Conservation (phyloP, 139 green algal species). For the Protoeuglena noctilucae region DNA sequence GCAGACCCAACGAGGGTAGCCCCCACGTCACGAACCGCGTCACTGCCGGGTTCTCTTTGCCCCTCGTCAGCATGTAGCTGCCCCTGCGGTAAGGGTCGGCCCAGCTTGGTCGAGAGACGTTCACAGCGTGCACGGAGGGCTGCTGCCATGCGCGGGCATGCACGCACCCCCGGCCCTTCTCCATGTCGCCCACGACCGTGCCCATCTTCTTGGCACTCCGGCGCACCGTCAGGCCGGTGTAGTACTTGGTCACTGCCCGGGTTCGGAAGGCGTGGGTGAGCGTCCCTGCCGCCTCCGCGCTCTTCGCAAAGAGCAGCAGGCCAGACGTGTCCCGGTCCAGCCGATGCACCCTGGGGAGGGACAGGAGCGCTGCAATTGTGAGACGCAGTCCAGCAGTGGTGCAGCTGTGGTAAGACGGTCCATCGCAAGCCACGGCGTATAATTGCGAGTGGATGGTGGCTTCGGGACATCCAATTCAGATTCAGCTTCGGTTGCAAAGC, state of each 20-base stretch:
- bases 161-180: no score
- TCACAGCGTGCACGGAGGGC: no score
- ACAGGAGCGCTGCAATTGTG: no score
- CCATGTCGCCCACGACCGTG: conserved; percentile 15
- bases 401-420: no score
- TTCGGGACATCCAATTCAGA: no score
- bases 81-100: conserved; percentile 12
- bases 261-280: conserved; percentile 9
- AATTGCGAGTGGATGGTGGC: no score
- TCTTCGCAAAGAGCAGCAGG: conserved; percentile 13
- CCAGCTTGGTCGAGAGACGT: no score
- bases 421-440: no score
- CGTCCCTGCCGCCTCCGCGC: conserved; percentile 2
- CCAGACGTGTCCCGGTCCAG: conserved; percentile 18
- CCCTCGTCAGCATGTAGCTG: conserved; percentile 16
- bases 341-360: no score
- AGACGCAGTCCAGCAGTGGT: no score
- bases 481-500: no score
- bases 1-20: not conserved
- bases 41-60: conserved; percentile 1
- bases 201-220: conserved; percentile 21
- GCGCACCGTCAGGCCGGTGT: conserved; percentile 16
- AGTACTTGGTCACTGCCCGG: conserved; percentile 16
- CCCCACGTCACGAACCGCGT: conserved; percentile 11
- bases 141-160: no score